Evolutionary conservation across 306 rosid species (phyloP).

Genomic region (Quercus cerris): DNA sequence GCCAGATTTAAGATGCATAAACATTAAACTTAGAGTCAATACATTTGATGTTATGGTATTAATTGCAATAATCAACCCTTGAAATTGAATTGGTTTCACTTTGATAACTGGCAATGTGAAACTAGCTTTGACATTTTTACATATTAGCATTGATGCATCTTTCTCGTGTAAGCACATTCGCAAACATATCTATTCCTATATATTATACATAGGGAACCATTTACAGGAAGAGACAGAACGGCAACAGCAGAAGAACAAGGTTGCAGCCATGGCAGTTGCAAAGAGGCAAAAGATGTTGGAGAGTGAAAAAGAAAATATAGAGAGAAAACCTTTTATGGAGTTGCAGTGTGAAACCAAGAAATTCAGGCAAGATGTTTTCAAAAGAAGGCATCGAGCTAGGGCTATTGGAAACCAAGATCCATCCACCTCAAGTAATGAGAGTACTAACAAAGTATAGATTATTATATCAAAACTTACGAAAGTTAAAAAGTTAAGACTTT

Average conservation of each 20-base stretch:
- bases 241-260: slow-evolving; percentile 55
- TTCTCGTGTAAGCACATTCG: background rate
- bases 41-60: background rate
- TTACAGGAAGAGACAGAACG: slow-evolving; percentile 65
- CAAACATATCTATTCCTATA: background rate
- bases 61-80: background rate
- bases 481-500: background rate
- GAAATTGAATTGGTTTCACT: background rate
- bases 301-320: slow-evolving; percentile 69
- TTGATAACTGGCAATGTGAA: background rate
- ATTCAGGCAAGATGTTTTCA: slow-evolving; percentile 91
- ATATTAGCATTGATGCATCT: background rate
- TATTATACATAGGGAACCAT: background rate
- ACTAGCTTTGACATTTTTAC: background rate
- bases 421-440: slow-evolving; percentile 18
- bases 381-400: slow-evolving; percentile 83
- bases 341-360: slow-evolving; percentile 77
- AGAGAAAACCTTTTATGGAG: slow-evolving; percentile 75
- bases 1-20: background rate
- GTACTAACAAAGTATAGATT: background rate
- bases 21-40: background rate
- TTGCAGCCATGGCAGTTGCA: slow-evolving; percentile 57
- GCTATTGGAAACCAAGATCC: slow-evolving; percentile 39
- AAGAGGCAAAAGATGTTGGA: slow-evolving; percentile 77
- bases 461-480: background rate